Evolutionary conservation across 371 early-diverging fungal species (phyloP).

Genomic region (Mycotypha africana): DNA sequence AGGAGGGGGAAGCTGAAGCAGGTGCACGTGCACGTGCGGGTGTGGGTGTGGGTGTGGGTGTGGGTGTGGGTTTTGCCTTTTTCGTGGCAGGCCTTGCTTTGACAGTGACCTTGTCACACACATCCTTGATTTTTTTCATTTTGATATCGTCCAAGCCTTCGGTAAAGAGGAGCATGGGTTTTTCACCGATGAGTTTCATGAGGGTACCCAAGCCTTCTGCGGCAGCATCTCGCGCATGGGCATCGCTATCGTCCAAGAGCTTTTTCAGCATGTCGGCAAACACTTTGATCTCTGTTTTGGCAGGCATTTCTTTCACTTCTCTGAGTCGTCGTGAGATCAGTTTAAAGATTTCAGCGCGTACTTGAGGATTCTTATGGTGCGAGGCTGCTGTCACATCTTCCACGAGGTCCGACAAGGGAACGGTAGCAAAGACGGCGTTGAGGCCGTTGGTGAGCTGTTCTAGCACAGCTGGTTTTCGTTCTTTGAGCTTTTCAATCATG

Average conservation of each 20-base stretch:
- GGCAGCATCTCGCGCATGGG: slow-evolving; percentile 80
- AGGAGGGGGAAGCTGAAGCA: slow-evolving; percentile 65
- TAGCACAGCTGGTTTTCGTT: slow-evolving; percentile 84
- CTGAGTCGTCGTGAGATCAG: slow-evolving; percentile 71
- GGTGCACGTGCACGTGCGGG: slow-evolving; percentile 72
- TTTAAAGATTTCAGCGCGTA: slow-evolving; percentile 68
- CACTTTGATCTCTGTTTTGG: slow-evolving; percentile 74
- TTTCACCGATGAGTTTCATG: slow-evolving; percentile 83
- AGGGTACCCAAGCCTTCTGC: slow-evolving; percentile 88
- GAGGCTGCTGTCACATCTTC: slow-evolving; percentile 69
- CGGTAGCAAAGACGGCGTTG: slow-evolving; percentile 79
- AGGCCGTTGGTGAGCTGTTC: slow-evolving; percentile 76
- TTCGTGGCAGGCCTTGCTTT: slow-evolving; percentile 44
- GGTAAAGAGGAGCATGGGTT: slow-evolving; percentile 60
- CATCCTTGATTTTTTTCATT: slow-evolving; percentile 82
- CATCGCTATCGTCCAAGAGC: slow-evolving; percentile 82
- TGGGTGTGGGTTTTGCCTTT: slow-evolving; percentile 52
- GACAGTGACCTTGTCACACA: slow-evolving; percentile 77
- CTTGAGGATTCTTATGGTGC: slow-evolving; percentile 91
- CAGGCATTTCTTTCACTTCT: slow-evolving; percentile 59
- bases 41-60: slow-evolving; percentile 16
- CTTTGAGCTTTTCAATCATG: slow-evolving; percentile 86
- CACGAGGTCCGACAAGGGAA: slow-evolving; percentile 53
- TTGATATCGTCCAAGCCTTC: slow-evolving; percentile 88
- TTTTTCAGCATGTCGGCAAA: slow-evolving; percentile 70